These are phyloP conservation scores for Grifola frondosa DNA, from an alignment of 1,284 basidiomycete species.

Conservation along the genomic window DNA sequence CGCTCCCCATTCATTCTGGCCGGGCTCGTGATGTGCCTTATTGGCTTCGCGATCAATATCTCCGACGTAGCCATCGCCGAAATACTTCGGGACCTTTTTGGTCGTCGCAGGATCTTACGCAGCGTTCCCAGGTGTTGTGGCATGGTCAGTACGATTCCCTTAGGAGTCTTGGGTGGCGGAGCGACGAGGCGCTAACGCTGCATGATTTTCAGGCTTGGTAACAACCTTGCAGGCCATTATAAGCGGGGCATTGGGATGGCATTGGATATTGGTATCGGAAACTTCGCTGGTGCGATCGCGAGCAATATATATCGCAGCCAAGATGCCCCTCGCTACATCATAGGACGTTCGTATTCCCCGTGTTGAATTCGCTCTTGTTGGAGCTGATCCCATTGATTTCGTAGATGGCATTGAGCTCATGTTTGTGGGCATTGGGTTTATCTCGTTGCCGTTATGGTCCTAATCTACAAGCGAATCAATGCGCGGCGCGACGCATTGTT, in stretches of 20 bases:
- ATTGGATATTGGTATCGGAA: constrained; percentile 62
- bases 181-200: no score
- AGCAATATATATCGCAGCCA: constrained; percentile 59
- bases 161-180: not conserved
- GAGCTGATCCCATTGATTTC: not conserved
- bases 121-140: constrained; percentile 60
- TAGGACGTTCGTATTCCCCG: constrained; percentile 51
- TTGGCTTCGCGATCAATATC: constrained; percentile 70
- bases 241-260: constrained; percentile 67
- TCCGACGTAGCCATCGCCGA: constrained; percentile 47
- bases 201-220: constrained; percentile 49
- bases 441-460: constrained; percentile 48
- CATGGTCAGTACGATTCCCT: constrained; percentile 49
- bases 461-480: constrained; percentile 59
- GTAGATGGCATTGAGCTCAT: constrained; percentile 66
- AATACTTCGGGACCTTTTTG: constrained; percentile 71
- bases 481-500: constrained; percentile 28
- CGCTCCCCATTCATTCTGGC: constrained; percentile 62
- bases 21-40: constrained; percentile 50
- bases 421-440: constrained; percentile 64
- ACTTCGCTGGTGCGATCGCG: constrained; percentile 54
- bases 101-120: constrained; percentile 61
- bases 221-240: constrained; percentile 63
- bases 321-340: constrained; percentile 58
- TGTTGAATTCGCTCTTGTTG: not conserved